Evolutionary conservation across 768 basidiomycete species (phyloP), one percentile per base, ranked within the genome.

Genomic region (Leccinum pellstonianum): DNA sequence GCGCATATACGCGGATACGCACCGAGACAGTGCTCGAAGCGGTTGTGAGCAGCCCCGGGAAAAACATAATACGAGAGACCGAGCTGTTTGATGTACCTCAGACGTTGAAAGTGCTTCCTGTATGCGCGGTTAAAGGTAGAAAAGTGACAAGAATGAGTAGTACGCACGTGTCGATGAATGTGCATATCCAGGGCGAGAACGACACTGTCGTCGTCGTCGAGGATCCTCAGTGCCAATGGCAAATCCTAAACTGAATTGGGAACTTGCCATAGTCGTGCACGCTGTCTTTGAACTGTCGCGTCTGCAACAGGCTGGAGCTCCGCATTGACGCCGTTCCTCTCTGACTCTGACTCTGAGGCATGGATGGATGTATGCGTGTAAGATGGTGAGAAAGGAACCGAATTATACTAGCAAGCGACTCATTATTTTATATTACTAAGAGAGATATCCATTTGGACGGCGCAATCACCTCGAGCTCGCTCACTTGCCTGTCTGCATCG

Each of bases 1-100:
- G 52, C 5, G 29, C 41, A 43, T 43, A 43, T n/a, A 43, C n/a
- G 50, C 5, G 49, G 9, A 17, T 2, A 60, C 72, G 23, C 54
- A 88, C 91, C 91, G n/a, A 94, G 75, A 61, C 82, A 87, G 67
- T 94, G 91, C 64, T 93, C 91, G 64, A 94, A 93, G 0, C 92
- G 83, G 59, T 86, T 92, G 66, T 93, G 92, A 0, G 87, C 81
- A 0, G 88, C 92, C 2, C 88, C 83, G 0, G 87, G 84, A 83
- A 88, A 93, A 29, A 93, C 88, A 62, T 82, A 84, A 63, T 84
- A 86, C 0, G 88, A 82, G 5, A 87, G 83, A 1, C 92, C 92
- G 8, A 94, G 83, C 67, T 94, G 92, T 62, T 93, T 92, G 66
- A 94, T 81, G 57, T 81, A 73, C 33, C 91, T 80, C 49, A 94